Conservation (phyloP, 805 yeast species). For the Hanseniaspora taiwanica region DNA sequence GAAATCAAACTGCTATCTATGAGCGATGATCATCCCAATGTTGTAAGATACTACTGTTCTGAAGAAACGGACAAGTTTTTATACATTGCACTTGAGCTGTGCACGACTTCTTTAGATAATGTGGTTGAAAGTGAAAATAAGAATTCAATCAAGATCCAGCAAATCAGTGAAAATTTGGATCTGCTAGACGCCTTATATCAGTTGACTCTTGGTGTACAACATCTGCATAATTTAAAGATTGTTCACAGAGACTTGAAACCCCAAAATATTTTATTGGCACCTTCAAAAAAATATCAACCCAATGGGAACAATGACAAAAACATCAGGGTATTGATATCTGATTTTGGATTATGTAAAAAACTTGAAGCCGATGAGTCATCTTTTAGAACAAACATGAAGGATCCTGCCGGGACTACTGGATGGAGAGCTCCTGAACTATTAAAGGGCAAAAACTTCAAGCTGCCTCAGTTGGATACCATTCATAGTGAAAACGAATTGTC, state of each 20-base stretch:
- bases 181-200: conserved; percentile 52
- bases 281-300: conserved; percentile 34
- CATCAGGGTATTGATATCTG: conserved; percentile 72
- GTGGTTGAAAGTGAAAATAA: conserved; percentile 43
- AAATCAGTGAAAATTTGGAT: conserved; percentile 30
- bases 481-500: conserved; percentile 15
- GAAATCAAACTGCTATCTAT: conserved; percentile 82
- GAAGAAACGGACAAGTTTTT: conserved; percentile 77
- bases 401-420: conserved; percentile 94
- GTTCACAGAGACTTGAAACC: conserved; percentile 94
- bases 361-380: conserved; percentile 87
- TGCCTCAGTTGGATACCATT: conserved; percentile 12
- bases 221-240: conserved; percentile 77
- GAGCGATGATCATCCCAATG: conserved; percentile 94
- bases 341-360: conserved; percentile 89
- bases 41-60: conserved; percentile 85
- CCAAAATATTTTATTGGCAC: conserved; percentile 78
- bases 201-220: conserved; percentile 71
- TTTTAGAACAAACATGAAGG: conserved; percentile 80
- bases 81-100: conserved; percentile 85
- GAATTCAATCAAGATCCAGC: conserved; percentile 22
- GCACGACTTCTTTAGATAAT: conserved; percentile 82
- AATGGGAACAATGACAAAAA: conserved; percentile 21
- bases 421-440: conserved; percentile 96
- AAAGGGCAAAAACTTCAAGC: conserved; percentile 22